Base-by-base conservation (phyloP, 495 filamentous ascomycete species). In the Penicillium steckii region DNA sequence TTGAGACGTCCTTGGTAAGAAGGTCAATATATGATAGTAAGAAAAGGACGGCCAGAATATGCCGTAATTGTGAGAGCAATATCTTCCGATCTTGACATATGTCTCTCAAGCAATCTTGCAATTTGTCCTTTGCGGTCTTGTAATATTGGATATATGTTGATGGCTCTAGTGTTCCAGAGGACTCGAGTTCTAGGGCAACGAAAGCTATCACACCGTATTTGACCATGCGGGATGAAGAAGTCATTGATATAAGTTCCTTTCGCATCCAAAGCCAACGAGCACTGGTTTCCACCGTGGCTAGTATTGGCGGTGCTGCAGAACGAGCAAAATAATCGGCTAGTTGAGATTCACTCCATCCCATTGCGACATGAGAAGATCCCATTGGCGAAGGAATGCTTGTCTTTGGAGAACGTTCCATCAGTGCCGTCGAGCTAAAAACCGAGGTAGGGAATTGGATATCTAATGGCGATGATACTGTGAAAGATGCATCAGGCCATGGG, bases 221-320 rank as follows among this genome's bases (percentile, higher is more conserved):
- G 15, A 53, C 50, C 50, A 53, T 53, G 2, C 33, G 32, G 15
- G 50, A 53, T 2, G 33, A 46, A 4, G 50, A 53, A 0, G 50
- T 37, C 50, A 53, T 53, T 21, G 50, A 53, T 12, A 25, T 46
- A 32, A 53, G 30, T 22, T 53, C 27, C n/a, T 47, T 53, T 23
- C 50, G 50, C 50, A 53, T 53, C 50, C 50, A 53, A 21, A 46
- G 41, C 43, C 50, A 53, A n/a, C 50, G 50, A 8, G 50, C 43
- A 24, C 43, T 53, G 3, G 50, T 53, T 21, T 53, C 50, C 17
- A 53, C 33, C 2, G 43, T 53, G 8, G 50, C 50, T n/a, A 53
- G 33, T 9, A 53, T 53, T 17, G 50, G 50, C 8, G 50, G 50
- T 35, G 50, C 42, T 22, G 50, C 50, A 4, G 50, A 53, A 22